A percentile compares a stretch with the other conserved stretches of the same genome.
These are phyloP conservation scores for Emergomyces africanus DNA, from an alignment of 2,329 filamentous ascomycete species.

Conservation along the genomic window DNA sequence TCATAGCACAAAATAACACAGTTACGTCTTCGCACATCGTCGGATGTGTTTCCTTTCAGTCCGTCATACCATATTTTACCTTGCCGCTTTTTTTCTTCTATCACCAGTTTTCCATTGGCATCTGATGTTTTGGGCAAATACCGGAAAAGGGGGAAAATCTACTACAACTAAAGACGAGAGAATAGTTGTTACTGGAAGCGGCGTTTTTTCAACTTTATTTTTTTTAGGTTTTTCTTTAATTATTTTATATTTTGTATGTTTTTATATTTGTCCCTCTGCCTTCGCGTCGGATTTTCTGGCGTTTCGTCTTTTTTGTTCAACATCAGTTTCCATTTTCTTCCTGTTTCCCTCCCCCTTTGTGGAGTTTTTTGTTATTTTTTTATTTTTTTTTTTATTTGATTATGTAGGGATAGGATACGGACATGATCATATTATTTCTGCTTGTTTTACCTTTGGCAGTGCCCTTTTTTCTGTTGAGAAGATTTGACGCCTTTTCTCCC, in stretches of 20 bases:
- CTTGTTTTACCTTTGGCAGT: not conserved
- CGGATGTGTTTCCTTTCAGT: not conserved
- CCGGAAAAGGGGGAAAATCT: not conserved
- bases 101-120: not conserved
- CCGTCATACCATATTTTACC: not conserved
- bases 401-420: slow-evolving; percentile 4
- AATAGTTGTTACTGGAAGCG: not conserved
- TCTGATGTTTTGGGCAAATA: not conserved
- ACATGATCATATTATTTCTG: not conserved
- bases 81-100: not conserved
- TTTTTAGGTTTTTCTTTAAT: not conserved
- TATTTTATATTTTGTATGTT: not conserved
- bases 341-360: not conserved
- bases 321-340: slow-evolving; percentile 1
- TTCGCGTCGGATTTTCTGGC: not conserved
- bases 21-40: not conserved
- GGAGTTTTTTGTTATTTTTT: too few relatives aligned
- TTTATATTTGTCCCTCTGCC: not conserved
- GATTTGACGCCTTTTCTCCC: not conserved
- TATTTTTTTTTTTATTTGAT: not conserved
- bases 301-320: not conserved
- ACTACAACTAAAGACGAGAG: not conserved
- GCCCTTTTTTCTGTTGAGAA: not conserved
- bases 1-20: not conserved
- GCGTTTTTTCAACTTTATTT: not conserved